phyloP scores from a whole-genome alignment of 768 basidiomycete species.

The Pleurotus djamor region DNA sequence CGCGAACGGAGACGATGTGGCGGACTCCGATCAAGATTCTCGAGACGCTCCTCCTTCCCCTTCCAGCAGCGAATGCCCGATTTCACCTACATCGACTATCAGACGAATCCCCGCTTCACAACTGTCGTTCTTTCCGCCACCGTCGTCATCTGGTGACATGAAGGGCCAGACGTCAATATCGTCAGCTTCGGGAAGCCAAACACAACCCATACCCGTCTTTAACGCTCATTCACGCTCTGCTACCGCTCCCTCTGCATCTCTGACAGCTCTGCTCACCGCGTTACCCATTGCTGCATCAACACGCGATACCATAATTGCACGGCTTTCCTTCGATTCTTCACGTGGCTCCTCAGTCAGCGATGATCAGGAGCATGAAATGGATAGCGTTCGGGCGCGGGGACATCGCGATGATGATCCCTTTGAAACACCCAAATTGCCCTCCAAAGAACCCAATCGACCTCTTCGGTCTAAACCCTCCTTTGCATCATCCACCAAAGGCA shows the following conservation, averaged over 20 bases:
- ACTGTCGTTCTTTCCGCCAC: constrained; percentile 55
- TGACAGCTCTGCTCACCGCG: constrained; percentile 41
- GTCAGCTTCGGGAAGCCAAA: not conserved
- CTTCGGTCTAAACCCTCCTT: not conserved
- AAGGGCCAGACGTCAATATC: not conserved
- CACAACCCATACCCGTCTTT: not conserved
- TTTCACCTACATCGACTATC: constrained; percentile 22
- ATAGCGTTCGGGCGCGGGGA: constrained; percentile 29
- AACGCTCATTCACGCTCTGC: constrained; percentile 8
- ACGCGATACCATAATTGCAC: constrained; percentile 50
- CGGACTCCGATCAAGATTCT: not conserved
- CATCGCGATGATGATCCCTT: constrained; percentile 9
- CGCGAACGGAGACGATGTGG: not conserved
- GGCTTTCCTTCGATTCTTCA: constrained; percentile 49
- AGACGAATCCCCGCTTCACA: constrained; percentile 48
- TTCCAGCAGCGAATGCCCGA: not conserved
- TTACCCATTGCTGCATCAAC: constrained; percentile 52
- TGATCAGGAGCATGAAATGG: constrained; percentile 41
- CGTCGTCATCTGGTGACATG: constrained; percentile 16
- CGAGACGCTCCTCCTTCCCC: not conserved
- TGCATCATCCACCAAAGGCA: not conserved
- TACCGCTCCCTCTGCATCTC: constrained; percentile 20
- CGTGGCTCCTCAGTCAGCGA: constrained; percentile 27
- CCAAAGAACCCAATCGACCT: not conserved
- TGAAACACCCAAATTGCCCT: constrained; percentile 13